phyloP scores from a whole-genome alignment of 192 early-diverging fungal genomes.

The Coemansia sp. region DNA sequence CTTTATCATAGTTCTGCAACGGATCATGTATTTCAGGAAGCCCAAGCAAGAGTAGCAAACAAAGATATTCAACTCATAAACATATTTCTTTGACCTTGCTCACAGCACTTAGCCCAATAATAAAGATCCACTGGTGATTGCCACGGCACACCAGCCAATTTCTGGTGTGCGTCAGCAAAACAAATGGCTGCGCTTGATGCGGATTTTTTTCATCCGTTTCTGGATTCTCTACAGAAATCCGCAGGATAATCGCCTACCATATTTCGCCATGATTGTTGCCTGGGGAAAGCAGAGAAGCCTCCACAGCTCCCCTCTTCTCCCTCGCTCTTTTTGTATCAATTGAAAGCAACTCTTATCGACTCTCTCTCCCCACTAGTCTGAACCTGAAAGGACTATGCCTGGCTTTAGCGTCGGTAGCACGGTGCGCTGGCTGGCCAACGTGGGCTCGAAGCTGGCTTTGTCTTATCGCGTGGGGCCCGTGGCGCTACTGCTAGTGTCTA shows the following conservation, averaged over 20 bases:
- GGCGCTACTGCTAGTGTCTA: not conserved
- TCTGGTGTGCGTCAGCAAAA: not conserved
- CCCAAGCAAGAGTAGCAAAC: not conserved
- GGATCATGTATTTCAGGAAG: slow-evolving; percentile 1
- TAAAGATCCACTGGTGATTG: not conserved
- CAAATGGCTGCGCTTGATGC: not conserved
- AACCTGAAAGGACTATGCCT: not conserved
- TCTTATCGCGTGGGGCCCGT: not conserved
- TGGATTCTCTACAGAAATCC: not conserved
- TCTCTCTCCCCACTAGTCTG: not conserved
- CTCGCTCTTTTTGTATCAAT: not conserved
- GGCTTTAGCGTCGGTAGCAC: not conserved
- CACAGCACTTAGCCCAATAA: not conserved
- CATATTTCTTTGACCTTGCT: too few species aligned
- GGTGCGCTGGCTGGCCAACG: not conserved
- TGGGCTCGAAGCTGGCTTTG: not conserved
- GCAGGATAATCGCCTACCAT: not conserved
- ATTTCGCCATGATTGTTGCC: too few species aligned
- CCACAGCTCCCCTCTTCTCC: not conserved
- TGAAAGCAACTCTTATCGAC: not conserved
- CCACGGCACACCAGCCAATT: not conserved
- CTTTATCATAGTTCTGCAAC: not conserved
- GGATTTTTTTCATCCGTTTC: not conserved
- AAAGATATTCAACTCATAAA: not conserved
- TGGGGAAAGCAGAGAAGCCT: too few species aligned